phyloP scores from a whole-genome alignment of 1,139 yeast species.

The Candida pseudoviswanathii region DNA sequence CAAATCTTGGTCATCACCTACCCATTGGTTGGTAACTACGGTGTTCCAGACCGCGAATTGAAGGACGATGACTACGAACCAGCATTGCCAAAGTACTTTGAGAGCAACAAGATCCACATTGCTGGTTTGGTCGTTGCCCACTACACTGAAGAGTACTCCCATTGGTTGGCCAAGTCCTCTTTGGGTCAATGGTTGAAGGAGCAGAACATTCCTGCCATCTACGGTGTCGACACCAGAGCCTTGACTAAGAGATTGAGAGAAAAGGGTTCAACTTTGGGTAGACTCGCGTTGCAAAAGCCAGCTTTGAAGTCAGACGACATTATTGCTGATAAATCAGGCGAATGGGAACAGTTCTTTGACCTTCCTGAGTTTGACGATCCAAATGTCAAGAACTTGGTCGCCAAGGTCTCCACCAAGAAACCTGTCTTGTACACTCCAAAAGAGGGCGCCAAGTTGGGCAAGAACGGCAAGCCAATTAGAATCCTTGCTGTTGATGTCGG shows the following conservation, averaged over 20 bases:
- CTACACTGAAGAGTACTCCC: slow-evolving; percentile 95
- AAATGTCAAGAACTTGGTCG: slow-evolving; percentile 87
- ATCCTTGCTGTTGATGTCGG: slow-evolving; percentile 95
- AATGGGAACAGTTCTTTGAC: slow-evolving; percentile 67
- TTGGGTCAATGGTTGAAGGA: slow-evolving; percentile 92
- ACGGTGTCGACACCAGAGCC: slow-evolving; percentile 96
- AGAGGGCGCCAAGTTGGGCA: slow-evolving; percentile 54
- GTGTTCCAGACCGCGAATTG: slow-evolving; percentile 90
- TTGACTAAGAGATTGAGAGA: slow-evolving; percentile 92
- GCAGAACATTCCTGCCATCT: slow-evolving; percentile 92
- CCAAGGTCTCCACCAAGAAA: slow-evolving; percentile 77
- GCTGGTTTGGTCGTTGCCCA: slow-evolving; percentile 98
- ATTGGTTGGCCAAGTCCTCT: slow-evolving; percentile 88
- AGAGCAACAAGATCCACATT: slow-evolving; percentile 86
- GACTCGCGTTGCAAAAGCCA: slow-evolving; percentile 65
- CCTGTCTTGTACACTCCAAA: slow-evolving; percentile 70
- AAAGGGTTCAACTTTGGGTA: slow-evolving; percentile 90
- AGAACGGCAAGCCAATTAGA: slow-evolving; percentile 74
- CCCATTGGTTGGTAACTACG: slow-evolving; percentile 97
- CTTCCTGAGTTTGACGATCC: slow-evolving; percentile 94
- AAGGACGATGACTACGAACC: slow-evolving; percentile 73
- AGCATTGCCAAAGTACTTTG: slow-evolving; percentile 87
- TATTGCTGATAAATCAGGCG: slow-evolving; percentile 13
- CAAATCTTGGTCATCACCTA: slow-evolving; percentile 96
- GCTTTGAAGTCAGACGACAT: slow-evolving; percentile 38